Evolutionary conservation across 2,329 filamentous ascomycete species (phyloP).

Genomic region (Triangularia verruculosa): DNA sequence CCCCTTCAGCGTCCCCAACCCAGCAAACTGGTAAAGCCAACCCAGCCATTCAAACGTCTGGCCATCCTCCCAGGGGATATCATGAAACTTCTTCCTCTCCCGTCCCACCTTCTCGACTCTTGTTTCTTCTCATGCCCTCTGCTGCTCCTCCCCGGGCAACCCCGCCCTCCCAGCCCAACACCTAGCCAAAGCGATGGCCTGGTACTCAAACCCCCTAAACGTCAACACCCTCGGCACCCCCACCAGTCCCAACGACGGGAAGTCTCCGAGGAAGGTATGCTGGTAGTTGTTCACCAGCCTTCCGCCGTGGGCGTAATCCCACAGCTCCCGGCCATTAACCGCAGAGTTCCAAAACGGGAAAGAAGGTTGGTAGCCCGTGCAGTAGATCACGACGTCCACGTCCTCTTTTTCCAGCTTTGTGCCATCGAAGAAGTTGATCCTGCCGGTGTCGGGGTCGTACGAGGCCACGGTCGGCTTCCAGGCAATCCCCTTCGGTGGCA

Average conservation of each 20-base stretch:
- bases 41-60: constrained; percentile 49
- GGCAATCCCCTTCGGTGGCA: constrained; percentile 44
- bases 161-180: constrained; percentile 41
- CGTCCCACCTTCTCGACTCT: constrained; percentile 32
- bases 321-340: constrained; percentile 46
- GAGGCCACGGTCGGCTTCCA: constrained; percentile 54
- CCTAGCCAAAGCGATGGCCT: constrained; percentile 51
- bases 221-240: constrained; percentile 51
- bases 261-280: constrained; percentile 52
- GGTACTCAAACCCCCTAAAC: constrained; percentile 55
- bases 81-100: constrained; percentile 48
- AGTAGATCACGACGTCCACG: constrained; percentile 42
- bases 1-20: constrained; percentile 46
- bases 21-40: constrained; percentile 47
- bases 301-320: constrained; percentile 43
- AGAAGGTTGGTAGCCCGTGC: constrained; percentile 43
- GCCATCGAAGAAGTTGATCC: constrained; percentile 43
- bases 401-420: constrained; percentile 35
- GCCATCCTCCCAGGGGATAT: constrained; percentile 50
- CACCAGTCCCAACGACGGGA: constrained; percentile 47
- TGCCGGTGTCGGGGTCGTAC: constrained; percentile 39
- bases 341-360: constrained; percentile 49
- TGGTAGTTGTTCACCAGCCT: constrained; percentile 46
- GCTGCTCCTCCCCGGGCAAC: constrained; percentile 40
- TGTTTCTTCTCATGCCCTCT: constrained; percentile 46